Conservation (phyloP, 345 rosid genomes). For the Eucalyptus pauciflora region DNA sequence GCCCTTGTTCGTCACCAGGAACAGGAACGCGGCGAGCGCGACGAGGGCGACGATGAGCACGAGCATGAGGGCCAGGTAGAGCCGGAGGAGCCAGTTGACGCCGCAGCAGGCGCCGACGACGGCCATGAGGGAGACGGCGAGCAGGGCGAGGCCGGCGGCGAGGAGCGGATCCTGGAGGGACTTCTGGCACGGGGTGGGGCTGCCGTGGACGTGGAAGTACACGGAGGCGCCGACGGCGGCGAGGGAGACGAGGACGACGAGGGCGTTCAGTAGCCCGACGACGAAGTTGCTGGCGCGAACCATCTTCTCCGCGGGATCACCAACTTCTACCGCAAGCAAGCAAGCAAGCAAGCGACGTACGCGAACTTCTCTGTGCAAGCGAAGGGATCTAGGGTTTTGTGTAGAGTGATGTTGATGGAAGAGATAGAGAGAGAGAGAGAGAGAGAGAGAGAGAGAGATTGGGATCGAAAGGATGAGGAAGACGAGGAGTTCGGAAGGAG, state of each 20-base stretch:
- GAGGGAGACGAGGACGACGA: not conserved
- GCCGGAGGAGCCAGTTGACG: not conserved
- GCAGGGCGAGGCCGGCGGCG: not conserved
- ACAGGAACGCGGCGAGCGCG: not conserved
- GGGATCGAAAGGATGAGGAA: not conserved
- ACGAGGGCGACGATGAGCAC: conserved; percentile 2
- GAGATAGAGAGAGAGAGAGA: not conserved
- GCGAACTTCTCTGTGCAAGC: not conserved
- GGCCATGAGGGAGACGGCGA: conserved; percentile 12
- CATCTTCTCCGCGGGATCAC: not conserved
- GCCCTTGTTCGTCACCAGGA: conserved; percentile 17
- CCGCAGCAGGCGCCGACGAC: conserved; percentile 8
- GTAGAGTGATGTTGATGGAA: not conserved
- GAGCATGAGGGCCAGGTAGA: conserved; percentile 7
- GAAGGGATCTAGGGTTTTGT: not conserved
- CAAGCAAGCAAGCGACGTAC: not conserved
- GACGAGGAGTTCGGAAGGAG: not conserved
- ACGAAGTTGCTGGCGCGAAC: not conserved
- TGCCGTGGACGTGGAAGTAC: not conserved
- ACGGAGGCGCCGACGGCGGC: not conserved
- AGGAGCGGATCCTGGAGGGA: conserved; percentile 9
- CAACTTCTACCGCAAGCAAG: not conserved
- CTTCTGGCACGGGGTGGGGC: conserved; percentile 8
- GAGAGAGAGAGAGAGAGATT: not conserved
- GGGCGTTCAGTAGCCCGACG: not conserved